These are phyloP conservation scores for Cercospora sojina DNA, from an alignment of 2,329 filamentous ascomycete genomes.

Conservation along the genomic window DNA sequence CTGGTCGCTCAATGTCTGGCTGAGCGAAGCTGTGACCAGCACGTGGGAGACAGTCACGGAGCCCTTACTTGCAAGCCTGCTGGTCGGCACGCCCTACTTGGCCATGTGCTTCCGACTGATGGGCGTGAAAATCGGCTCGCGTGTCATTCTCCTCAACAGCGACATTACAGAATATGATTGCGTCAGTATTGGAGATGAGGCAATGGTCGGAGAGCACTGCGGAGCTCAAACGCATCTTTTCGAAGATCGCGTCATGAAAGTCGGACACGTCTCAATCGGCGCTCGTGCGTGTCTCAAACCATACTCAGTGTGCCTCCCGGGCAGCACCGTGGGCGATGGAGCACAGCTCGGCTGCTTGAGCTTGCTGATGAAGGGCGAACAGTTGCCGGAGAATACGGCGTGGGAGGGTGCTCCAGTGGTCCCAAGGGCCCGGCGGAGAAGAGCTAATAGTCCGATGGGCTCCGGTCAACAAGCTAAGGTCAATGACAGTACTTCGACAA, in stretches of 20 bases:
- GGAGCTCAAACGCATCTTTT: constrained; percentile 31
- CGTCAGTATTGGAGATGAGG: constrained; percentile 30
- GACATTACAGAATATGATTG: constrained; percentile 31
- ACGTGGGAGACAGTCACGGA: constrained; percentile 27
- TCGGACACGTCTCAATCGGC: constrained; percentile 25
- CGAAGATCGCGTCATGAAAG: constrained; percentile 33
- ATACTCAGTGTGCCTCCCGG: constrained; percentile 29
- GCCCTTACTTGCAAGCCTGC: constrained; percentile 22
- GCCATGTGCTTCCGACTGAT: constrained; percentile 30
- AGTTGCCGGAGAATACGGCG: constrained; percentile 22
- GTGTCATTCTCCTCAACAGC: constrained; percentile 24
- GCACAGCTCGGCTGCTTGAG: constrained; percentile 27
- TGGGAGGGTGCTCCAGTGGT: constrained; percentile 28
- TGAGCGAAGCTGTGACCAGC: constrained; percentile 28
- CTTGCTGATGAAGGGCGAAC: constrained; percentile 30
- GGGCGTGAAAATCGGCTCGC: constrained; percentile 27
- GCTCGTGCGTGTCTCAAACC: constrained; percentile 25
- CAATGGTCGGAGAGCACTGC: constrained; percentile 24
- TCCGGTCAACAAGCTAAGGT: not conserved
- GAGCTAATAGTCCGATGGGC: not conserved
- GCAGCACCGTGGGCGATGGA: constrained; percentile 20
- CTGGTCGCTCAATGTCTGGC: constrained; percentile 31
- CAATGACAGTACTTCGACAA: not conserved
- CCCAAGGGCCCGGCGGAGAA: constrained; percentile 16
- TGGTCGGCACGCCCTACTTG: constrained; percentile 29